Conservation (phyloP, 768 basidiomycete species). For the Suillus discolor region DNA sequence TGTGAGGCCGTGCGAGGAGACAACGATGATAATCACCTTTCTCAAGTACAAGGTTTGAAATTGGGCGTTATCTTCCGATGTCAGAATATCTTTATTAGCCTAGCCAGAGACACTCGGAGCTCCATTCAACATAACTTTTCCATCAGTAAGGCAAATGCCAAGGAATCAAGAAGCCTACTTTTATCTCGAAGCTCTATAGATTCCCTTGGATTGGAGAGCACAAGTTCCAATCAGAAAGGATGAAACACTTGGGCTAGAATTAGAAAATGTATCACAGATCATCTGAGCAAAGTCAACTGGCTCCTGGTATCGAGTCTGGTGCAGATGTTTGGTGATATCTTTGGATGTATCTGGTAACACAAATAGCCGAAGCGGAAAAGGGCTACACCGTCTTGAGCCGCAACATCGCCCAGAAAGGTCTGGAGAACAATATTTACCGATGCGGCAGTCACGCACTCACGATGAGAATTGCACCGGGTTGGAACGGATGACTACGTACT, state of each 20-base stretch:
- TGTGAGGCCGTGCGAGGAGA: background rate
- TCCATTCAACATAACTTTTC: background rate
- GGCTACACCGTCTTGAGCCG: background rate
- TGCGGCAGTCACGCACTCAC: background rate
- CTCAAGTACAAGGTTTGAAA: background rate
- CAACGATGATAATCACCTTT: background rate
- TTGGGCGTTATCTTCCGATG: background rate
- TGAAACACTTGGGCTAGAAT: background rate
- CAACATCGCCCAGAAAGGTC: background rate
- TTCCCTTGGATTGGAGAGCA: too few species aligned
- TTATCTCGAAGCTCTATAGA: background rate
- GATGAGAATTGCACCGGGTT: background rate
- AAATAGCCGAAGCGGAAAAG: background rate
- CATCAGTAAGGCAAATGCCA: background rate
- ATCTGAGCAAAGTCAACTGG: background rate
- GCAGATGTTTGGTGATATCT: background rate
- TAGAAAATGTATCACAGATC: background rate
- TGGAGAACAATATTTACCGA: too few species aligned
- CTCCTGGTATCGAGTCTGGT: background rate
- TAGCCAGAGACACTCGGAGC: background rate
- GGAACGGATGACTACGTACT: background rate
- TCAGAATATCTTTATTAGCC: background rate
- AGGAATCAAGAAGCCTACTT: background rate
- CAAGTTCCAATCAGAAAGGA: slow-evolving; percentile 1
- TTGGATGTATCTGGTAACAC: background rate